Evolutionary conservation across 2,329 filamentous ascomycete species (phyloP).

Genomic region (Ceratocystis variospora): DNA sequence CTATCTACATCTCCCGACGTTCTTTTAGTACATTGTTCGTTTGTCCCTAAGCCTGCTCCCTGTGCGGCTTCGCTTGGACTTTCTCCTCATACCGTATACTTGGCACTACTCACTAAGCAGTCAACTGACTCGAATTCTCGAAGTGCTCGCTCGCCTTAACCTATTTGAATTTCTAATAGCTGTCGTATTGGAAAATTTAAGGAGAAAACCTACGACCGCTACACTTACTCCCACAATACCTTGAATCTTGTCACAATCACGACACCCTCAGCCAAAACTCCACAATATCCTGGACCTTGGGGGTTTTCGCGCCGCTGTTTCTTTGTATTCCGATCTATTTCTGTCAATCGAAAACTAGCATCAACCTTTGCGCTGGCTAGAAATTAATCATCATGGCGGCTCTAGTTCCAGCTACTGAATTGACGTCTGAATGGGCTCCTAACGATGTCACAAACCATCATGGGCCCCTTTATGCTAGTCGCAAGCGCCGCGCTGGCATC

Average conservation of each 20-base stretch:
- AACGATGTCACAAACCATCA: slow-evolving; percentile 19
- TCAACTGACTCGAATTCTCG: neutral
- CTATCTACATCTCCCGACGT: slow-evolving; percentile 1
- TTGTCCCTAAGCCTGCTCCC: slow-evolving; percentile 3
- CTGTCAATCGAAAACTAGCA: neutral
- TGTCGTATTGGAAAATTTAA: neutral
- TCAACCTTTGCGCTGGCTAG: neutral
- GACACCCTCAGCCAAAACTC: no score
- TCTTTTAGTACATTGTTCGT: neutral
- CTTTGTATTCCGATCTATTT: neutral
- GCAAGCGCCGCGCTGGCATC: slow-evolving; percentile 18
- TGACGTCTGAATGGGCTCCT: slow-evolving; percentile 19
- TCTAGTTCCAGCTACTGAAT: slow-evolving; percentile 13
- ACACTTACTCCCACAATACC: no score
- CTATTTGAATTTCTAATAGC: neutral
- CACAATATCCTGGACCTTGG: no score
- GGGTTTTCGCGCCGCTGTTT: neutral
- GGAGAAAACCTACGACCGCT: neutral
- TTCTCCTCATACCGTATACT: slow-evolving; percentile 2
- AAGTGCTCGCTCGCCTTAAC: neutral
- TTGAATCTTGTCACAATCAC: no score
- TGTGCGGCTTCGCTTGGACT: slow-evolving; percentile 7
- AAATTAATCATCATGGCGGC: slow-evolving; percentile 1
- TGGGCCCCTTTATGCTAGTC: slow-evolving; percentile 18
- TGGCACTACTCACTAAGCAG: slow-evolving; percentile 4